Evolutionary conservation across 495 filamentous ascomycete species (phyloP).

Genomic region (Trichoderma gamsii): DNA sequence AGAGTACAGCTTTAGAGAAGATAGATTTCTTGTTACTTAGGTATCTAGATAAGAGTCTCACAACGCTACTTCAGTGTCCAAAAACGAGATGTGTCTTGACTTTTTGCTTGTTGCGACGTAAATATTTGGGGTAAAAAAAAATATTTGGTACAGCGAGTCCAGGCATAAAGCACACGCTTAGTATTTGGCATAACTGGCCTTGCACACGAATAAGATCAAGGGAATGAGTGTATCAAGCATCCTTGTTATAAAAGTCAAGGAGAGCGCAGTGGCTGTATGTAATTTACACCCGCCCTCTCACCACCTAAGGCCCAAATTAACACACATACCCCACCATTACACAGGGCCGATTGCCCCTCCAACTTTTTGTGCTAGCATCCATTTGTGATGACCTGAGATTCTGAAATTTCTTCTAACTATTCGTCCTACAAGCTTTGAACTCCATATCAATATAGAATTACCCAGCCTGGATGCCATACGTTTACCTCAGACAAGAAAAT

Average conservation of each 20-base stretch:
- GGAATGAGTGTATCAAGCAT: too few relatives aligned
- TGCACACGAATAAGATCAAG: too few relatives aligned
- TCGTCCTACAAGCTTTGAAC: not conserved
- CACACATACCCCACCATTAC: not conserved
- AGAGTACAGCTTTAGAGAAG: too few relatives aligned
- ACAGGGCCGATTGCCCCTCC: conserved; percentile 6
- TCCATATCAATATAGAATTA: not conserved
- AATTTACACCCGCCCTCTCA: not conserved
- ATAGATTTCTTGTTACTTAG: too few relatives aligned
- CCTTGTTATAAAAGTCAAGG: not conserved
- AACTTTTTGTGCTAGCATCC: not conserved
- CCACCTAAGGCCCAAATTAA: not conserved
- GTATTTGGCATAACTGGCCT: too few relatives aligned
- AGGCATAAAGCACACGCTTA: too few relatives aligned
- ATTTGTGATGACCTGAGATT: not conserved
- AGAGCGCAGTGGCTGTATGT: not conserved
- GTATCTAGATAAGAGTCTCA: too few relatives aligned
- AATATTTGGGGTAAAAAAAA: too few relatives aligned
- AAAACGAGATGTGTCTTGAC: too few relatives aligned
- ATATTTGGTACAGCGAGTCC: too few relatives aligned
- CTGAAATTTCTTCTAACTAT: conserved; percentile 4
- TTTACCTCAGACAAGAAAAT: not conserved
- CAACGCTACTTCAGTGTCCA: too few relatives aligned
- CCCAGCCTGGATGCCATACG: not conserved
- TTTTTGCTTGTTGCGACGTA: too few relatives aligned